Percentiles rank a stretch among this genome's conserved stretches.
Evolutionary conservation across 352 stramenopile genomes (phyloP).

Genomic region (Globisporangium splendens): DNA sequence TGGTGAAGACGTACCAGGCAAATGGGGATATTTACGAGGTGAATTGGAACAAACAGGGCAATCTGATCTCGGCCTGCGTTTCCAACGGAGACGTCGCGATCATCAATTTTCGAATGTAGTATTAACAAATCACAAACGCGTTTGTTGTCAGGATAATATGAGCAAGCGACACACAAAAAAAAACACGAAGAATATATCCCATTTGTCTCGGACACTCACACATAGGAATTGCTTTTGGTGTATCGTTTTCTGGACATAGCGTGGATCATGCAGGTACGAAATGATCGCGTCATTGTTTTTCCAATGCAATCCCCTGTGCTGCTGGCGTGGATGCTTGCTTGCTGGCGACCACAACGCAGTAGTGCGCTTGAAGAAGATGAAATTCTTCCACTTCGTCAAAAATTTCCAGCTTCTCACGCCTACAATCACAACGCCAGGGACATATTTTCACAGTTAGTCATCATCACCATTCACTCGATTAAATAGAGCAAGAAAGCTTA

Average conservation of each 20-base stretch:
- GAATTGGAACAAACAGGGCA: conserved; percentile 93
- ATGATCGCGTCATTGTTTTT: neutral
- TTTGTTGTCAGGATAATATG: conserved; percentile 8
- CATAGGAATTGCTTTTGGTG: conserved; percentile 5
- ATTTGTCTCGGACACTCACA: conserved; percentile 11
- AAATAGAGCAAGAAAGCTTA: conserved; percentile 21
- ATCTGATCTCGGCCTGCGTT: conserved; percentile 83
- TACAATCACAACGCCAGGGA: conserved; percentile 10
- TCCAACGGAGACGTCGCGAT: conserved; percentile 85
- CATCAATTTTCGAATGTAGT: conserved; percentile 91
- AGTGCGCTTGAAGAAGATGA: conserved; percentile 89
- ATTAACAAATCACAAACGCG: conserved; percentile 47
- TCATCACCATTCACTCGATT: neutral
- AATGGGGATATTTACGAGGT: conserved; percentile 99
- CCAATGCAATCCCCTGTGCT: conserved; percentile 30
- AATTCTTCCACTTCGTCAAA: conserved; percentile 93
- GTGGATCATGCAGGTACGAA: neutral
- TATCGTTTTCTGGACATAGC: neutral
- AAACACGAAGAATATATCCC: conserved; percentile 14
- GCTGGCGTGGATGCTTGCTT: conserved; percentile 28
- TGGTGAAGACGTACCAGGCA: conserved; percentile 88
- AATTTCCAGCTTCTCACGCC: conserved; percentile 84
- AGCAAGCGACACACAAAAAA: conserved; percentile 14
- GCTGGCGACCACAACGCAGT: conserved; percentile 85
- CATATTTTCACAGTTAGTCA: neutral